These are phyloP conservation scores for Podospora comata DNA, from an alignment of 495 filamentous ascomycete genomes.

Conservation along the genomic window DNA sequence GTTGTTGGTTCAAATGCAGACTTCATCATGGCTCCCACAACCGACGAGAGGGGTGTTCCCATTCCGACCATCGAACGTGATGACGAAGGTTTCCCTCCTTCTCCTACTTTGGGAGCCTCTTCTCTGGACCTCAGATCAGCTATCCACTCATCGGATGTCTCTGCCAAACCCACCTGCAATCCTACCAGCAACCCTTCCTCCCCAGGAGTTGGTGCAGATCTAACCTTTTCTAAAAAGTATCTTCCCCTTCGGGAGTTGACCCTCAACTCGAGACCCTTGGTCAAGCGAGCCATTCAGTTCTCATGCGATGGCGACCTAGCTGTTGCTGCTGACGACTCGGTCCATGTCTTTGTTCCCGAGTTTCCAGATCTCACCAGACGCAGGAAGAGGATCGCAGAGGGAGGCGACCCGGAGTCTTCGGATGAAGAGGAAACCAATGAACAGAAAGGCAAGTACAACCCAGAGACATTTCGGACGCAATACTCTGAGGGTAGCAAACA, in stretches of 20 bases:
- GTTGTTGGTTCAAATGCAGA: background rate
- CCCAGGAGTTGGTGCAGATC: background rate
- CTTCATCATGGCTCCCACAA: background rate
- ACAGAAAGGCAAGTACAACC: constrained; percentile 15
- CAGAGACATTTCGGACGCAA: constrained; percentile 25
- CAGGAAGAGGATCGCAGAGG: constrained; percentile 9
- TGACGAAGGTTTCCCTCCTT: background rate
- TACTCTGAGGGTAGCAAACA: constrained; percentile 36
- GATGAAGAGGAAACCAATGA: constrained; percentile 26
- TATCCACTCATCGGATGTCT: background rate
- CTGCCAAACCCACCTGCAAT: background rate
- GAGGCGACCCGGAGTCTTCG: constrained; percentile 20
- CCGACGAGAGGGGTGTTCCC: background rate
- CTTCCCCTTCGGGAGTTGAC: constrained; percentile 44
- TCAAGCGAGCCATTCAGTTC: constrained; percentile 46
- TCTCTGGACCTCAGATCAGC: background rate
- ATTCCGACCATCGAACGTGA: background rate
- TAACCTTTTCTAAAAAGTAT: constrained; percentile 23
- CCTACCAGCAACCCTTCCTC: background rate
- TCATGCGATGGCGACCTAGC: constrained; percentile 50
- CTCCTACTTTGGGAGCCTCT: background rate
- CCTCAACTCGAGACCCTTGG: constrained; percentile 40
- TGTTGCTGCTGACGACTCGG: constrained; percentile 46
- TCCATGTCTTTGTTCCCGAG: constrained; percentile 47
- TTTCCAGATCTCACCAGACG: constrained; percentile 32